A percentile compares a stretch with the other conserved stretches of the same genome.
Conservation (phyloP, 495 filamentous ascomycete genomes). For the Neurospora sp. region DNA sequence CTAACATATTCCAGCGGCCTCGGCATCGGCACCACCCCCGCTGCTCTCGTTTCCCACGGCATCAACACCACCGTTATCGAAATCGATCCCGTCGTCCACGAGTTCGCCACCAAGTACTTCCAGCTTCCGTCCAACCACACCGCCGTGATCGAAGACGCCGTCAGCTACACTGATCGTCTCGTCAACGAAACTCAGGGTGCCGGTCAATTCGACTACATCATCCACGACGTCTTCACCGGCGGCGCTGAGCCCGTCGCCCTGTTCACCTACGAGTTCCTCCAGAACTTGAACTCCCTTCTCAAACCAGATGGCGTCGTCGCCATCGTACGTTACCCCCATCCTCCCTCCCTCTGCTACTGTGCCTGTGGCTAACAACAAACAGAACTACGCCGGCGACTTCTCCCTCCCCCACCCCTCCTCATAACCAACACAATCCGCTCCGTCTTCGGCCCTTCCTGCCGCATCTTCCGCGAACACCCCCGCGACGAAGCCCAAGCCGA, state of each 20-base stretch:
- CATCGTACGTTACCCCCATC: conserved; percentile 45
- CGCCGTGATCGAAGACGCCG: no score
- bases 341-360: no score
- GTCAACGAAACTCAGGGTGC: conserved; percentile 20
- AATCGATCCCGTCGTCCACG: no score
- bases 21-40: no score
- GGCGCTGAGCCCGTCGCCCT: conserved; percentile 82
- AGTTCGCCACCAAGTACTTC: no score
- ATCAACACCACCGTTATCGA: no score
- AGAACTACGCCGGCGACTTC: conserved; percentile 92
- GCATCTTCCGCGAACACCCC: conserved; percentile 70
- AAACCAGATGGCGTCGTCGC: conserved; percentile 75
- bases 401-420: conserved; percentile 56
- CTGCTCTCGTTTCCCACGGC: no score
- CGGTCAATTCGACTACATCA: conserved; percentile 72
- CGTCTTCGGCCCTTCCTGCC: conserved; percentile 60
- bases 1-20: no score
- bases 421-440: conserved; percentile 61
- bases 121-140: no score
- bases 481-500: conserved; percentile 28
- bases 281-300: conserved; percentile 55
- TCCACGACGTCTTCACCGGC: conserved; percentile 98
- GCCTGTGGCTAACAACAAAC: no score
- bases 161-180: conserved; percentile 55
- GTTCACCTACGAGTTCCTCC: conserved; percentile 78